Evolutionary conservation across 306 rosid genomes (phyloP).

Genomic region (Cucurbita maxima): DNA sequence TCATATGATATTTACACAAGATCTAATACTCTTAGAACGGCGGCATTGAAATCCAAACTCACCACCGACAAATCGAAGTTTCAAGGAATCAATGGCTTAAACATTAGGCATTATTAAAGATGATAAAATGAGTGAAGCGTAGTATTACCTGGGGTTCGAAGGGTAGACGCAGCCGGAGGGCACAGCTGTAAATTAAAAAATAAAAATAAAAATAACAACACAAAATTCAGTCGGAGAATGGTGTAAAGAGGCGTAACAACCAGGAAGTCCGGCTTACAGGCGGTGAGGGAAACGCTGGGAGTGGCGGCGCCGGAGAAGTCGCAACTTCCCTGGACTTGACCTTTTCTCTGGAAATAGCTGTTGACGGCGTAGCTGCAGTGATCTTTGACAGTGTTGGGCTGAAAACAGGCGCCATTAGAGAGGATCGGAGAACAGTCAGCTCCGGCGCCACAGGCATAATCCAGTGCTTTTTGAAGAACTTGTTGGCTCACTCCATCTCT

Average conservation of each 20-base stretch:
- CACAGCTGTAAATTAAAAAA: slow-evolving; percentile 28
- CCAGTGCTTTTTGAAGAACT: slow-evolving; percentile 58
- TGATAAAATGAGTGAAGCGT: background rate
- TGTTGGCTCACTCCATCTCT: slow-evolving; percentile 57
- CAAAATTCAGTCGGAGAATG: background rate
- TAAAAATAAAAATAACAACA: background rate
- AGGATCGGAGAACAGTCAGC: slow-evolving; percentile 70
- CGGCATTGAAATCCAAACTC: background rate
- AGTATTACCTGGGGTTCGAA: slow-evolving; percentile 47
- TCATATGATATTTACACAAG: background rate
- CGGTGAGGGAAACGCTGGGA: slow-evolving; percentile 29
- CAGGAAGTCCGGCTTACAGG: slow-evolving; percentile 14
- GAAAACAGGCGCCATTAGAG: slow-evolving; percentile 56
- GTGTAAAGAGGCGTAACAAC: background rate
- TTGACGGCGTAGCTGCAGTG: slow-evolving; percentile 85
- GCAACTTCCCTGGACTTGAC: slow-evolving; percentile 47
- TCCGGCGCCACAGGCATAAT: slow-evolving; percentile 95
- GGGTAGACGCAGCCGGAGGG: slow-evolving; percentile 60
- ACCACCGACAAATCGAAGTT: background rate
- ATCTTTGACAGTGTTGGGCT: slow-evolving; percentile 76
- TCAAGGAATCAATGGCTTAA: background rate
- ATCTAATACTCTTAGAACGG: background rate
- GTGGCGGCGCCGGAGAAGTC: slow-evolving; percentile 62
- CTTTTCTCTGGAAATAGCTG: slow-evolving; percentile 74
- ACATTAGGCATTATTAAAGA: background rate